These are phyloP conservation scores for Iris pallida DNA, from an alignment of 116 monocot species.

Conservation along the genomic window DNA sequence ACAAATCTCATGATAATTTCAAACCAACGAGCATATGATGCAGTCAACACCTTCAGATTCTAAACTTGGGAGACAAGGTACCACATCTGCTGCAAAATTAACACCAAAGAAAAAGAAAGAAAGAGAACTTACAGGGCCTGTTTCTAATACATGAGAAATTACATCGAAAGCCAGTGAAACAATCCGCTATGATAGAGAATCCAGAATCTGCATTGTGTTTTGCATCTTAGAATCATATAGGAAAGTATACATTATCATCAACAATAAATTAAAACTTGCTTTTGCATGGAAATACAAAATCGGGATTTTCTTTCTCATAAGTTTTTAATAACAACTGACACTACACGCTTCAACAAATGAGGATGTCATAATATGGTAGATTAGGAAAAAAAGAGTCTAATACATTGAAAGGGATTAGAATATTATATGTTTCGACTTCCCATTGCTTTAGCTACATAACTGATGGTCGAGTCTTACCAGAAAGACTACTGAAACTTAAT, in stretches of 20 bases:
- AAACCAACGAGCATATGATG: background rate
- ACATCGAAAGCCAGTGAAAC: slow-evolving; percentile 77
- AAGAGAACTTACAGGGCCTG: slow-evolving; percentile 61
- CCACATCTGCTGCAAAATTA: background rate
- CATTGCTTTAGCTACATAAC: too few relatives aligned
- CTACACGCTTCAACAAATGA: too few relatives aligned
- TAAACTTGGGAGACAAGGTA: background rate
- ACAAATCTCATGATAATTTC: background rate
- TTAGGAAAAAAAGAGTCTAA: too few relatives aligned
- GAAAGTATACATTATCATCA: background rate
- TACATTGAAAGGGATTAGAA: too few relatives aligned
- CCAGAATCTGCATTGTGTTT: slow-evolving; percentile 39
- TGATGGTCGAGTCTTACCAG: too few relatives aligned
- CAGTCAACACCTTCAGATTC: background rate
- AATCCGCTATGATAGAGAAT: slow-evolving; percentile 52
- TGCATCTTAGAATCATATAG: slow-evolving; percentile 6
- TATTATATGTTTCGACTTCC: too few relatives aligned
- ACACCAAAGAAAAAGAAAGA: background rate
- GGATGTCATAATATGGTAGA: too few relatives aligned
- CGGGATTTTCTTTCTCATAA: too few relatives aligned
- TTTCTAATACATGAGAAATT: slow-evolving; percentile 72
- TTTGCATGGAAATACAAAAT: too few relatives aligned
- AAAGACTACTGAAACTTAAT: too few relatives aligned
- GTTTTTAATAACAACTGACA: too few relatives aligned
- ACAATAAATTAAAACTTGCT: background rate